Percentiles rank a stretch among this genome's conserved stretches.
Conservation (phyloP, 1,284 basidiomycete species). For the Ustilago loliicola region DNA sequence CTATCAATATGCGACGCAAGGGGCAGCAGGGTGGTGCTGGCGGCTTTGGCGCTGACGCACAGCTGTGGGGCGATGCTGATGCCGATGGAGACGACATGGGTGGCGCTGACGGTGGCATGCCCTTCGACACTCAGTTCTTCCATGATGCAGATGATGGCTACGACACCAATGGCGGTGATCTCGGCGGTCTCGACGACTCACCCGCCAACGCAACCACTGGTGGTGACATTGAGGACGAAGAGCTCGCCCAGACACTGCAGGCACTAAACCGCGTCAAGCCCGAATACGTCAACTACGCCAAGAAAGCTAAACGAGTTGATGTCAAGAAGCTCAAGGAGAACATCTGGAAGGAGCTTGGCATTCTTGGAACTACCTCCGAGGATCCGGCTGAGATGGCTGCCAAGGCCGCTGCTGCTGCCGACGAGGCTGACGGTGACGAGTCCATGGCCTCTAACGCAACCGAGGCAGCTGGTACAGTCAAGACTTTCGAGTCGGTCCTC, state of each 20-base stretch:
- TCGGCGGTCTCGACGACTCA: slow-evolving; percentile 40
- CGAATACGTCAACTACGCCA: slow-evolving; percentile 93
- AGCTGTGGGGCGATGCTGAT: slow-evolving; percentile 94
- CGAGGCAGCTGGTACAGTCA: slow-evolving; percentile 26
- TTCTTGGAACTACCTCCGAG: slow-evolving; percentile 30
- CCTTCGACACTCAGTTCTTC: slow-evolving; percentile 97
- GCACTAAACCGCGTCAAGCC: slow-evolving; percentile 82
- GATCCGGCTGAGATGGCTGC: slow-evolving; percentile 27
- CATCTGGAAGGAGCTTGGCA: slow-evolving; percentile 88
- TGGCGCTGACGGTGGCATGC: slow-evolving; percentile 70
- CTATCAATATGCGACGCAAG: slow-evolving; percentile 74
- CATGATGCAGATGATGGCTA: slow-evolving; percentile 85
- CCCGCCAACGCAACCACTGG: slow-evolving; percentile 62
- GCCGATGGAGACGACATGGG: slow-evolving; percentile 36
- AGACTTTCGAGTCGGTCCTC: slow-evolving; percentile 83
- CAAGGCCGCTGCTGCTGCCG: slow-evolving; percentile 17
- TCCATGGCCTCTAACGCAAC: slow-evolving; percentile 21
- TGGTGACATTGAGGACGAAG: slow-evolving; percentile 79
- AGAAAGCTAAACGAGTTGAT: slow-evolving; percentile 95
- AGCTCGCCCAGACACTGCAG: slow-evolving; percentile 84
- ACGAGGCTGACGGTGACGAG: slow-evolving; percentile 35
- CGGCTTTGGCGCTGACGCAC: slow-evolving; percentile 85
- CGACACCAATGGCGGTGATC: slow-evolving; percentile 45
- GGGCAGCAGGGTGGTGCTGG: slow-evolving; percentile 81
- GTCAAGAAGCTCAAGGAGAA: slow-evolving; percentile 97